Evolutionary conservation across 805 yeast species (phyloP).

Genomic region (Cyberlindnera subsufficiens): DNA sequence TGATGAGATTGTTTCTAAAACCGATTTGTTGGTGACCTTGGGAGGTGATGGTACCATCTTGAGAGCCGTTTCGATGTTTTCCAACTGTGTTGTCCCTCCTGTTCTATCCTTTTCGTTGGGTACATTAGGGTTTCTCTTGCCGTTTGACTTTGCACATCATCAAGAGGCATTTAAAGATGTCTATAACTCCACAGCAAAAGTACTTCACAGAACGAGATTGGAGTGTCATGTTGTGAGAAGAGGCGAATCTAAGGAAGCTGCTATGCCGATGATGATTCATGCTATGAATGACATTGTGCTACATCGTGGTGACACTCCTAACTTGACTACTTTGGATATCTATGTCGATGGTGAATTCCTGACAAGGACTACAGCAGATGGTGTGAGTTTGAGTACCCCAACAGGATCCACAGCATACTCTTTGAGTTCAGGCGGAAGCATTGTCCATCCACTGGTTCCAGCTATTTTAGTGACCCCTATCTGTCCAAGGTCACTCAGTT

Average conservation of each 20-base stretch:
- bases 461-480: slow-evolving; percentile 83
- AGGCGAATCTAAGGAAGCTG: background rate
- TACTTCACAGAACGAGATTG: slow-evolving; percentile 69
- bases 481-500: slow-evolving; percentile 87
- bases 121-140: slow-evolving; percentile 82
- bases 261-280: slow-evolving; percentile 38
- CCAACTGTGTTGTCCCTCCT: slow-evolving; percentile 75
- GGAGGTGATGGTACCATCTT: slow-evolving; percentile 98
- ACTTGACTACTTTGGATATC: slow-evolving; percentile 78
- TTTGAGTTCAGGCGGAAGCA: slow-evolving; percentile 84
- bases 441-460: slow-evolving; percentile 83
- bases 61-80: slow-evolving; percentile 75
- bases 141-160: slow-evolving; percentile 70
- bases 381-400: slow-evolving; percentile 80
- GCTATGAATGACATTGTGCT: slow-evolving; percentile 92
- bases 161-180: slow-evolving; percentile 58
- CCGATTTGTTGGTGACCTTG: slow-evolving; percentile 77
- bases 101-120: slow-evolving; percentile 86
- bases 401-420: slow-evolving; percentile 96
- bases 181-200: slow-evolving; percentile 61
- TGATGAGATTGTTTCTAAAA: slow-evolving; percentile 51
- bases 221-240: slow-evolving; percentile 59
- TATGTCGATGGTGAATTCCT: slow-evolving; percentile 76
- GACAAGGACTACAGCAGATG: slow-evolving; percentile 91
- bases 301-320: slow-evolving; percentile 86